Conservation (phyloP, 1,139 yeast species). For the Blastobotrys petasosporus region DNA sequence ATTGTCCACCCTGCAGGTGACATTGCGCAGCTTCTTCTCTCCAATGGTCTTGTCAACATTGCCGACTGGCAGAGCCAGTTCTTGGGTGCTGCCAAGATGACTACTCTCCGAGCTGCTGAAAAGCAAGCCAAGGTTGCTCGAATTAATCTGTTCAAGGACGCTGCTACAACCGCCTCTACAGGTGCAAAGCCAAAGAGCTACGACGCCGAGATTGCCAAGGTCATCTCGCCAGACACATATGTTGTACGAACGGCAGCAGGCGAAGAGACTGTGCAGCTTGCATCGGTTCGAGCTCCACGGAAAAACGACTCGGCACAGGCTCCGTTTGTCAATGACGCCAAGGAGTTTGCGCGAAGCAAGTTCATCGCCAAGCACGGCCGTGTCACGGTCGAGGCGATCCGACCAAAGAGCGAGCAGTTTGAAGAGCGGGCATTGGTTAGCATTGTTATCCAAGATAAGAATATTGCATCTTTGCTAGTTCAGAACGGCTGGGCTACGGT, state of each 20-base stretch:
- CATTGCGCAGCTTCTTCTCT: slow-evolving; percentile 61
- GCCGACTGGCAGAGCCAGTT: slow-evolving; percentile 79
- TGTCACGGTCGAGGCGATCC: slow-evolving; percentile 56
- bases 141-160: slow-evolving; percentile 54
- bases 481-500: slow-evolving; percentile 71
- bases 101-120: slow-evolving; percentile 58
- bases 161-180: slow-evolving; percentile 24
- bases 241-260: slow-evolving; percentile 42
- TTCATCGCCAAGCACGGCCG: slow-evolving; percentile 65
- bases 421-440: slow-evolving; percentile 66
- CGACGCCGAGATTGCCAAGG: slow-evolving; percentile 51
- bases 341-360: slow-evolving; percentile 63
- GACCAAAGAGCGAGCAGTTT: slow-evolving; percentile 58
- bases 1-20: slow-evolving; percentile 67
- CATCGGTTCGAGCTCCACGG: slow-evolving; percentile 71
- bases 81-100: slow-evolving; percentile 63
- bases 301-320: slow-evolving; percentile 53
- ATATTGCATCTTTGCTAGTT: slow-evolving; percentile 59
- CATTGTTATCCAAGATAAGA: slow-evolving; percentile 45
- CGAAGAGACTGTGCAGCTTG: slow-evolving; percentile 55
- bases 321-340: slow-evolving; percentile 57
- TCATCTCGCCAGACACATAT: slow-evolving; percentile 66
- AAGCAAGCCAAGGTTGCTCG: slow-evolving; percentile 57
- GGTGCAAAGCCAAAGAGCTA: slow-evolving; percentile 28
- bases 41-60: slow-evolving; percentile 65